Conservation (phyloP, 345 rosid genomes). For the Aquilaria sinensis region DNA sequence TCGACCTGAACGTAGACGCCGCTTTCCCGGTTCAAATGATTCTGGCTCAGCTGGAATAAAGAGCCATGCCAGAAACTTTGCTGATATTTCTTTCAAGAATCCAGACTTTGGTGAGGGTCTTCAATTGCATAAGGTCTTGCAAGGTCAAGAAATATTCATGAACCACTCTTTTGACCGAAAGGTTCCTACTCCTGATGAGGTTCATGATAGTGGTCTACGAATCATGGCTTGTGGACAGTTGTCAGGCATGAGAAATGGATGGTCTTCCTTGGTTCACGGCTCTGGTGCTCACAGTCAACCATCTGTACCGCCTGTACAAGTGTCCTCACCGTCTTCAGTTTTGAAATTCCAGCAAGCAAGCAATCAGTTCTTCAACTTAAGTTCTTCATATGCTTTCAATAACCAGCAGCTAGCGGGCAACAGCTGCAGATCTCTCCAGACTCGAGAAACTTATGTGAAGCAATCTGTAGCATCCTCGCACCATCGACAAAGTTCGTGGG, state of each 20-base stretch:
- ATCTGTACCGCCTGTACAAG: constrained; percentile 31
- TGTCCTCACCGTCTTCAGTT: constrained; percentile 80
- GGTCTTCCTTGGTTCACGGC: constrained; percentile 44
- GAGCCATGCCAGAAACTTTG: constrained; percentile 23
- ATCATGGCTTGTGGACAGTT: constrained; percentile 30
- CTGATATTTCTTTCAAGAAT: constrained; percentile 36
- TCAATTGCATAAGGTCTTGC: constrained; percentile 88
- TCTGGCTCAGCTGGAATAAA: constrained; percentile 24
- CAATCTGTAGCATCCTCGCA: constrained; percentile 15
- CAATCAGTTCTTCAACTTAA: constrained; percentile 18
- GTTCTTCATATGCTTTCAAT: constrained; percentile 9
- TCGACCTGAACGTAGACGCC: constrained; percentile 31
- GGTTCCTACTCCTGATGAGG: constrained; percentile 24
- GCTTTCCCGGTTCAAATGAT: constrained; percentile 27
- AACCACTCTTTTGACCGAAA: constrained; percentile 32
- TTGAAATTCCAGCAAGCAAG: constrained; percentile 49
- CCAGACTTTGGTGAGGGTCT: constrained; percentile 58
- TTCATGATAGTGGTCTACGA: constrained; percentile 33
- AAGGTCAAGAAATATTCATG: constrained; percentile 95
- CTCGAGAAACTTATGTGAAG: constrained; percentile 17
- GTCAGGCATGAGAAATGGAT: constrained; percentile 41
- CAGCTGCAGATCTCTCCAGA: constrained; percentile 10
- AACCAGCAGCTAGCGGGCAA: constrained; percentile 21
- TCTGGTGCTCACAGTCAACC: constrained; percentile 27
- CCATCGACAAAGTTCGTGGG: constrained; percentile 1